Evolutionary conservation across 1,284 basidiomycete species (phyloP).

Genomic region (Cerioporus squamosus): DNA sequence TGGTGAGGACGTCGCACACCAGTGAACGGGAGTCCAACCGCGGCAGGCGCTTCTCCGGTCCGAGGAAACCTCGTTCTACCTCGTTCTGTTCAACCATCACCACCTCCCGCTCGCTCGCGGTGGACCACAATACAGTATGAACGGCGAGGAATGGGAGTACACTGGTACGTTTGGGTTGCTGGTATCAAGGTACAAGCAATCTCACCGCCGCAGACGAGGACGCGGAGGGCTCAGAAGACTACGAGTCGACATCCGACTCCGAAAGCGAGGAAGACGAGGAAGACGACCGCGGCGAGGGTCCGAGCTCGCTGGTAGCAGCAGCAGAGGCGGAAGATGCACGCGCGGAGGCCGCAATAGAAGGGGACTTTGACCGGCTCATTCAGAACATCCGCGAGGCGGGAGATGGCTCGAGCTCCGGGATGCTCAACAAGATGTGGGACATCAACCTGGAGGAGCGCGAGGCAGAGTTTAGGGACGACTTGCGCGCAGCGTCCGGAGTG

Average conservation of each 20-base stretch:
- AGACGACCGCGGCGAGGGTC: not conserved
- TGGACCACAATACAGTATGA: too few relatives aligned
- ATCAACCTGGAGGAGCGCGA: conserved; percentile 68
- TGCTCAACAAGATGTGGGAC: conserved; percentile 70
- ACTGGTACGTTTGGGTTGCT: not conserved
- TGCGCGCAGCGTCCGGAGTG: conserved; percentile 72
- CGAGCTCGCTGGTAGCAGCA: not conserved
- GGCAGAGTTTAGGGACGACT: conserved; percentile 68
- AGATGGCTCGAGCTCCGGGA: conserved; percentile 46
- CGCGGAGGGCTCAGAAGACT: conserved; percentile 15
- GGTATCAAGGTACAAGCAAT: not conserved
- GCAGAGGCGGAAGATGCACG: conserved; percentile 18
- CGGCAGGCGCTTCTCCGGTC: too few relatives aligned
- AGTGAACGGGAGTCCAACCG: too few relatives aligned
- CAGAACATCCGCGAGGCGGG: conserved; percentile 60
- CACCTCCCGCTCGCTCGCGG: too few relatives aligned
- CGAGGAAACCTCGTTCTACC: too few relatives aligned
- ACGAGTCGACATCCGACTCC: conserved; percentile 13
- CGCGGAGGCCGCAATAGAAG: conserved; percentile 35
- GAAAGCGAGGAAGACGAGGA: conserved; percentile 1
- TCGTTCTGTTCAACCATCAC: too few relatives aligned
- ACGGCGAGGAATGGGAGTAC: not conserved
- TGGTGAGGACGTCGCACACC: too few relatives aligned
- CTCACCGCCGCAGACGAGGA: conserved; percentile 10
- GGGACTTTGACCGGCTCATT: conserved; percentile 56